Base-by-base conservation (phyloP, 2,329 filamentous ascomycete genomes). In the Fusarium avenaceum region DNA sequence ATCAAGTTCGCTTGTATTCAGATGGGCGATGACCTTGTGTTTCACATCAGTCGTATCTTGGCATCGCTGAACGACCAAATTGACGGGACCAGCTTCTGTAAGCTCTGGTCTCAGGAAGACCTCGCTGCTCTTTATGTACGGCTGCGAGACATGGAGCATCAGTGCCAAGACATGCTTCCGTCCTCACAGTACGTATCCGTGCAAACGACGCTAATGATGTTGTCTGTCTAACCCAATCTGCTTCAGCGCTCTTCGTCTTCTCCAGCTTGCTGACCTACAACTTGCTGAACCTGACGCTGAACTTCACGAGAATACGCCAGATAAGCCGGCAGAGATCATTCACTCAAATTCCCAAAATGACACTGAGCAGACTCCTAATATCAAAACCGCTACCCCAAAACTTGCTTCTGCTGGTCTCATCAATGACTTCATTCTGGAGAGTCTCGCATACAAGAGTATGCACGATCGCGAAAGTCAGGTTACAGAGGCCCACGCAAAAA, bases 391-490 rank as follows among this genome's bases (percentile, higher is more conserved):
- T 15, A 7, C 44, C 6, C 39, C 20, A 11, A 46, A 39, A 4
- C 30, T 66, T 2, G 71, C 71, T 8, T 57, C 75, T 4, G 51
- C 58, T 1, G 64, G 69, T 7, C 54, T 77, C 10, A 40, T 77
- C 19, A 74, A 74, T 33, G 75, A 77, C 43, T 77, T 77, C 42
- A 71, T 77, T 38, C 71, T 77, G 15, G 76, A 77, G 9, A 68
- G 58, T 14, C 72, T 77, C 15, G 71, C 75, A 3, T 77, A 76
- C 59, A 76, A 73, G 44, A 76, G 70, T 51, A 77, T 77, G 76
- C 63, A 71, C 17, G 74, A 76, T 30, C 70, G 76, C 15, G 75
- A 77, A 6, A 71, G 73, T 6, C 74, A 77, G 53, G 75, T 77
- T 15, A 71, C 72, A 2, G 67, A 73, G 35, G 76, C 76, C 3